These are phyloP conservation scores for Apophysomyces trapeziformis DNA, from an alignment of 371 early-diverging fungal genomes.

Conservation along the genomic window DNA sequence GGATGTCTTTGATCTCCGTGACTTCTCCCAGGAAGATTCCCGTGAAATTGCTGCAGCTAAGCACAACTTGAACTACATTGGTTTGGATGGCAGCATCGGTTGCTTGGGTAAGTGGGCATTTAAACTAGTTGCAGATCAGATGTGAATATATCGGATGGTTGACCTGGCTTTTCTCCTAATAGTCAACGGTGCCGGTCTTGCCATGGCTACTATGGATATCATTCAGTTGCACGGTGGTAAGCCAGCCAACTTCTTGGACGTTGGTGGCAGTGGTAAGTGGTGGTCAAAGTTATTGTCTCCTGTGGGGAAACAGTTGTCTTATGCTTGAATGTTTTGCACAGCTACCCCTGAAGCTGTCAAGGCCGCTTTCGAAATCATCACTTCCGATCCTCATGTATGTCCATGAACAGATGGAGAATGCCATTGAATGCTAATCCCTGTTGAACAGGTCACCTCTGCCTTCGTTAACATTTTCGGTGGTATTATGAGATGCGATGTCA, in stretches of 20 bases:
- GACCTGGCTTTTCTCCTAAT: slow-evolving; percentile 7
- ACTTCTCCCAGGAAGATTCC: slow-evolving; percentile 94
- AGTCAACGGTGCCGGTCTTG: slow-evolving; percentile 99
- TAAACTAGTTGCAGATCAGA: neutral
- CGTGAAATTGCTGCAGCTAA: slow-evolving; percentile 98
- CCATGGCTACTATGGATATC: slow-evolving; percentile 99
- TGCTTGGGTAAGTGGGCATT: slow-evolving; percentile 53
- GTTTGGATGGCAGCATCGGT: slow-evolving; percentile 90
- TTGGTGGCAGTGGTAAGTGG: slow-evolving; percentile 83
- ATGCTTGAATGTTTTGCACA: neutral
- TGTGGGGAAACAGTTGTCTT: no score
- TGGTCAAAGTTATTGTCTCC: no score
- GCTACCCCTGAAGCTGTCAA: slow-evolving; percentile 96
- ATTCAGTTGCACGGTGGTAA: slow-evolving; percentile 98
- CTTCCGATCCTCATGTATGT: slow-evolving; percentile 84
- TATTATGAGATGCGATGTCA: slow-evolving; percentile 98
- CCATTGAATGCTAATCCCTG: neutral
- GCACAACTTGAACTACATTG: slow-evolving; percentile 98
- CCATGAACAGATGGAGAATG: neutral
- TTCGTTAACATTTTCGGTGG: slow-evolving; percentile 99
- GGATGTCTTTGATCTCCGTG: slow-evolving; percentile 88
- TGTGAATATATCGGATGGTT: neutral
- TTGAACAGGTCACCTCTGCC: slow-evolving; percentile 78
- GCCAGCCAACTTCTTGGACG: slow-evolving; percentile 99
- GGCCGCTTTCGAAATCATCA: slow-evolving; percentile 98